phyloP scores from a whole-genome alignment of 306 rosid species.

The Cicer chorassanicum region DNA sequence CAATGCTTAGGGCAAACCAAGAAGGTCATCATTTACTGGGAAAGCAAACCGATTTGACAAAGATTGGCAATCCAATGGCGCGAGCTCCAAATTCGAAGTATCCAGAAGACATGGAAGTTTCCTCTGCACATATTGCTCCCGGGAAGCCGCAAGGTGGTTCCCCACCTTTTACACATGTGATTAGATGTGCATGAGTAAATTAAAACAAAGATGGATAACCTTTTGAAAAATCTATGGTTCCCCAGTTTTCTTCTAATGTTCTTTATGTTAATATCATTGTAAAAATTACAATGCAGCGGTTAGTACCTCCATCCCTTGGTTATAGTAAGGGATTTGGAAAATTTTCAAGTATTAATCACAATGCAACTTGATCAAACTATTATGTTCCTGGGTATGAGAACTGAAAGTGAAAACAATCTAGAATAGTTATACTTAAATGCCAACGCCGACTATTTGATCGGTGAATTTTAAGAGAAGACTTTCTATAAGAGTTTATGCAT shows the following conservation, averaged over 20 bases:
- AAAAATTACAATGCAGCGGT: slow-evolving; percentile 50
- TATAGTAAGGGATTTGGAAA: slow-evolving; percentile 48
- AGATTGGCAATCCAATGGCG: slow-evolving; percentile 54
- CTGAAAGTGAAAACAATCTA: slow-evolving; percentile 15
- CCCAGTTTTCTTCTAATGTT: slow-evolving; percentile 53
- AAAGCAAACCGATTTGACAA: slow-evolving; percentile 56
- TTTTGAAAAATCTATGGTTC: slow-evolving; percentile 58
- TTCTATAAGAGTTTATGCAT: not conserved
- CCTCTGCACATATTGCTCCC: slow-evolving; percentile 56
- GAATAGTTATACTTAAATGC: slow-evolving; percentile 10
- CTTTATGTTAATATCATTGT: slow-evolving; percentile 49
- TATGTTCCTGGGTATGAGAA: slow-evolving; percentile 14
- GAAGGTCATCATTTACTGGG: slow-evolving; percentile 61
- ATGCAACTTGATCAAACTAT: slow-evolving; percentile 22
- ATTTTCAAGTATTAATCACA: slow-evolving; percentile 22
- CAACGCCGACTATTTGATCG: slow-evolving; percentile 13
- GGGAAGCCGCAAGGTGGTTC: slow-evolving; percentile 58
- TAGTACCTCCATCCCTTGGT: slow-evolving; percentile 51
- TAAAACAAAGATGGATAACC: slow-evolving; percentile 52
- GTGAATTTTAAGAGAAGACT: slow-evolving; percentile 19
- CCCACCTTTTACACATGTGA: slow-evolving; percentile 46
- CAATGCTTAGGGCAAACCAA: slow-evolving; percentile 59
- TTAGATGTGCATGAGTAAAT: slow-evolving; percentile 48
- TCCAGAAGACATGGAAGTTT: slow-evolving; percentile 65
- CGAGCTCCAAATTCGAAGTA: slow-evolving; percentile 53